Base-by-base conservation (phyloP, 2,329 filamentous ascomycete species). In the Fusarium pseudograminearum region DNA sequence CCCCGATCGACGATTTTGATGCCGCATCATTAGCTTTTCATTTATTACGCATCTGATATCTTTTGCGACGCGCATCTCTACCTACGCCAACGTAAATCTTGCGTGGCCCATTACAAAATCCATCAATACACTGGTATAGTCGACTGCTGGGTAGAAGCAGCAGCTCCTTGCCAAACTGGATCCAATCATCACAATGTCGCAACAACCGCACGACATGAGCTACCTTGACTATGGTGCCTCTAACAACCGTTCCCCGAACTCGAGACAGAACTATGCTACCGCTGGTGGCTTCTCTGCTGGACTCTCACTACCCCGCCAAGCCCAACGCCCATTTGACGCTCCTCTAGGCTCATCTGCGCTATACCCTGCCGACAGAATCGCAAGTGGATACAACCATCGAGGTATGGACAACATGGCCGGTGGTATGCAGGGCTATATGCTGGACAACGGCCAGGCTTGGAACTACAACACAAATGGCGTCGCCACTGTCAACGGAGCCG, bases 401-500 rank as follows among this genome's bases (percentile, higher is more conserved):
- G 86, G 85, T 61, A 85, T 88, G 74, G 87, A 84, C 60, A 78
- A 79, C 74, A 80, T 85, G 78, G 72, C 80, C 70, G 76, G 76
- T 36, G 74, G 79, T 61, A 77, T 85, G 76, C 83, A 83, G 31
- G 79, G 79, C 33, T 87, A 86, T 64, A 84, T 87, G 81, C 75
- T 86, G 56, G 84, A 94, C 73, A 93, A 94, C 76, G 88, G 89
- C 77, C 91, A 93, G 76, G 90, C 91, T 22, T 97, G 94, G 94
- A 93, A 90, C 78, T 90, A 93, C 71, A 84, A 82, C 63, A 89
- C 87, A 74, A 88, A 87, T 75, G 90, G 89, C 47, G 92, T 93
- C 69, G 84, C 84, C 24, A 87, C 85, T 0, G 82, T 87, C 64
- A 84, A 86, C 74, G 89, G 89, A 57, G 90, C 88, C 67, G 85